Conservation (phyloP, 139 green algal genomes). For the Pseudopediastrum boryanum region DNA sequence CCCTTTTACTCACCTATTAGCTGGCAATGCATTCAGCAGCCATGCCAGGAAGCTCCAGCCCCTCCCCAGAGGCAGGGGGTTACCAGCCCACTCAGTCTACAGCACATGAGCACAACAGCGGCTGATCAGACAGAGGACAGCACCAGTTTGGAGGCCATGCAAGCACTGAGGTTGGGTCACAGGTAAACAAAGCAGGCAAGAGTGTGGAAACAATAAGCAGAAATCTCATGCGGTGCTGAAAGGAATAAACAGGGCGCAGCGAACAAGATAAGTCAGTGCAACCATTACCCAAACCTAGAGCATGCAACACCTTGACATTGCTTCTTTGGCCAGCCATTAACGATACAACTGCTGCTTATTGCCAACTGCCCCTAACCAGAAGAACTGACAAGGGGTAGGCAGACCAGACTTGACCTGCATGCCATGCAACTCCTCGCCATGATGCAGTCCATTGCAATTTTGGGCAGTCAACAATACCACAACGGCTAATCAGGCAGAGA, state of each 20-base stretch:
- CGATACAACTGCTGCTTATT: no score
- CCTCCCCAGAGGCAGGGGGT: not conserved
- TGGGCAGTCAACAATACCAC: not conserved
- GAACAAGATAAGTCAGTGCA: no score
- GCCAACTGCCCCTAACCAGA: no score
- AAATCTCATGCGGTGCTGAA: no score
- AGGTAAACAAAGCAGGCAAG: not conserved
- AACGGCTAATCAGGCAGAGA: not conserved
- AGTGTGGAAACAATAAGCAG: not conserved
- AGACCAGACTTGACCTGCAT: no score
- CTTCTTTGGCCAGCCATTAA: no score
- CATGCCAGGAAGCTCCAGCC: constrained; percentile 33
- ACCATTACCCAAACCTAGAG: no score
- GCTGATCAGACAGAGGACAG: not conserved
- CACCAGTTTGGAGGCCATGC: not conserved
- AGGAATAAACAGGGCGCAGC: no score
- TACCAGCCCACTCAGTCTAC: constrained; percentile 17
- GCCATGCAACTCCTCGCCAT: no score
- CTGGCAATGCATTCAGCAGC: constrained; percentile 28
- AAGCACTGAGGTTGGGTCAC: not conserved
- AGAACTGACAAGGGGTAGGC: no score
- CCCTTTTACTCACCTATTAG: constrained; percentile 26
- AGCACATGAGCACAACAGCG: constrained; percentile 13
- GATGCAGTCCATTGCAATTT: no score
- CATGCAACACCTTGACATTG: no score